Base-by-base conservation (phyloP, 176 grass and related monocot species). In the Hordeum marinum region DNA sequence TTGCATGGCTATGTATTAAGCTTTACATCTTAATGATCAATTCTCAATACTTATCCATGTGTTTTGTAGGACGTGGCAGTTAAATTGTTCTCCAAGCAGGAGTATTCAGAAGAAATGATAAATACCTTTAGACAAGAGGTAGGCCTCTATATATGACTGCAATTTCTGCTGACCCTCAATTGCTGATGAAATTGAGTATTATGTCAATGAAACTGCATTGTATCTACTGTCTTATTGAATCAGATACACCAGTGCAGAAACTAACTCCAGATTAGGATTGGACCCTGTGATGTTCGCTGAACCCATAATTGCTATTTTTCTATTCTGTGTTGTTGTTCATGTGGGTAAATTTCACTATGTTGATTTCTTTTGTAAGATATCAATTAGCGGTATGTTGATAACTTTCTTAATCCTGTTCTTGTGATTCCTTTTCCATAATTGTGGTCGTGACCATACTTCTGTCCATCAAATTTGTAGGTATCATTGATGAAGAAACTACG, bases 121-220 rank as follows among this genome's bases (percentile, higher is more conserved):
- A 70, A 85, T 68, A 90, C 86, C n/a, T 98, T 98, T 86, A 98
- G 89, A 87, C 96, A 98, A 90, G 96, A 98, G 93, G 96, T 98
- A 82, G 17, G 69, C 35, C 84, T 77, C 52, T 45, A 67, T 88
- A 57, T 63, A 7, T 64, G 68, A 50, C 15, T 48, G 31, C 42
- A 29, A 6, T 77, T 65, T 65, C 42, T 50, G 5, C 24, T 67
- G 10, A 73, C 36, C 25, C 36, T 42, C 10, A 60, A 14, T 27
- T 60, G 59, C 43, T 66, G 4, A 36, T 35, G 71, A 87, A 43
- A 21, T 45, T 58, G 6, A 37, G 13, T 59, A 23, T 37, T 43
- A 26, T 77, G 11, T 26, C 2, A 24, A 32, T 21, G 1, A 5
- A 75, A 82, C 35, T 75, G 7, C 63, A 65, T 78, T 37, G 12